Percentiles rank a stretch among this genome's conserved stretches.
phyloP scores from a whole-genome alignment of 805 yeast genomes.

The Osmozyma mogii region DNA sequence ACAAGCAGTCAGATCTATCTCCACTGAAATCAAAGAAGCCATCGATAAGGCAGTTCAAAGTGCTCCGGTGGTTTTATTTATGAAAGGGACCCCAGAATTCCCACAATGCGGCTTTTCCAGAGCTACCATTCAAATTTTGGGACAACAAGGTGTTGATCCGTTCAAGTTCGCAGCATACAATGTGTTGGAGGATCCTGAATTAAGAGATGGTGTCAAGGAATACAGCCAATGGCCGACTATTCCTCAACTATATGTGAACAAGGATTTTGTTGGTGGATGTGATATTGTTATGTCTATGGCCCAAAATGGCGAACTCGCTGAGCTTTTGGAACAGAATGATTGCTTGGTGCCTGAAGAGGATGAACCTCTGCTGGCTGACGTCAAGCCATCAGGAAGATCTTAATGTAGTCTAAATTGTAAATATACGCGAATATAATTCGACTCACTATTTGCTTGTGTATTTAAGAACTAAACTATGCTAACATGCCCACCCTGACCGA shows the following conservation, averaged over 20 bases:
- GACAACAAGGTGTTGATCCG: constrained; percentile 97
- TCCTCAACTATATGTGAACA: constrained; percentile 87
- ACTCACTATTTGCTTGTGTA: too few relatives aligned
- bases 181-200: constrained; percentile 88
- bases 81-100: constrained; percentile 98
- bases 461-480: too few relatives aligned
- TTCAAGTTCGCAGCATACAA: constrained; percentile 93
- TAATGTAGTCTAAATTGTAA: too few relatives aligned
- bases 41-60: constrained; percentile 79
- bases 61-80: constrained; percentile 92
- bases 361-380: constrained; percentile 24
- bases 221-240: constrained; percentile 97
- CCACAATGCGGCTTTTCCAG: constrained; percentile 98
- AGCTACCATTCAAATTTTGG: constrained; percentile 86
- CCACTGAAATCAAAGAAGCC: constrained; percentile 74
- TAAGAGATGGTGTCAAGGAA: constrained; percentile 93
- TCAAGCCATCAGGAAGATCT: constrained; percentile 30
- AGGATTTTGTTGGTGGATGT: constrained; percentile 96
- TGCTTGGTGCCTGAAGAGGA: constrained; percentile 77
- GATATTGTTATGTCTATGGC: constrained; percentile 92
- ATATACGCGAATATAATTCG: too few relatives aligned
- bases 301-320: constrained; percentile 81
- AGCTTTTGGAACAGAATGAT: constrained; percentile 68
- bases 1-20: constrained; percentile 46
- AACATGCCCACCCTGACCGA: too few relatives aligned